Conservation (phyloP, 176 grass and related monocot species). For the Aegilops bicornis region DNA sequence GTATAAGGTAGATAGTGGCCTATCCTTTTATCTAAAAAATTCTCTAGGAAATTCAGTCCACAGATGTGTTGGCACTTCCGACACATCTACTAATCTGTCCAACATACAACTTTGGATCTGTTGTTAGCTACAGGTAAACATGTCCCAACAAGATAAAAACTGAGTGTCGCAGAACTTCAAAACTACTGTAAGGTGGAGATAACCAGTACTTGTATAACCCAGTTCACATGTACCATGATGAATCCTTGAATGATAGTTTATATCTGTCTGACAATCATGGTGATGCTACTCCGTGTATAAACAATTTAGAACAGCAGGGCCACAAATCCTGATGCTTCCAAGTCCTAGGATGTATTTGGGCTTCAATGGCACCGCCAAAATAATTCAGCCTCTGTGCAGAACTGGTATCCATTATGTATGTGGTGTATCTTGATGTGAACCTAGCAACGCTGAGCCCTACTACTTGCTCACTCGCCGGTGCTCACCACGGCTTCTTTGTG, state of each 20-base stretch:
- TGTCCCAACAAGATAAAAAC: too few species aligned
- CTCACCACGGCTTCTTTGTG: background rate
- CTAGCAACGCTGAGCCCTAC: background rate
- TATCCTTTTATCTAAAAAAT: too few species aligned
- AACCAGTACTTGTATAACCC: too few species aligned
- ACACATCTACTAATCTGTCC: too few species aligned
- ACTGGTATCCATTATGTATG: background rate
- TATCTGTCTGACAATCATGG: background rate
- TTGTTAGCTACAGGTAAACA: too few species aligned
- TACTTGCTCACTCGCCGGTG: background rate
- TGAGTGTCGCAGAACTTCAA: too few species aligned
- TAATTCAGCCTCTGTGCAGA: background rate
- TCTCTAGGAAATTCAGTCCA: too few species aligned
- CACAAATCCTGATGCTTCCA: background rate
- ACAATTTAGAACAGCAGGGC: background rate
- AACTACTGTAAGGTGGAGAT: too few species aligned
- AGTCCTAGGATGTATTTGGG: background rate
- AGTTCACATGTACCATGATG: background rate
- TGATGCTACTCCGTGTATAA: background rate
- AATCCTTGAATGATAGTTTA: background rate
- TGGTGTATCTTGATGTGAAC: background rate
- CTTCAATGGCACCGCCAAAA: background rate
- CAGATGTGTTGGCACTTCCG: too few species aligned
- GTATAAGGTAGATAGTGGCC: too few species aligned
- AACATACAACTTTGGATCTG: too few species aligned